These are phyloP conservation scores for Suhomyces wounanorum DNA, from an alignment of 1,139 yeast species.

Conservation along the genomic window DNA sequence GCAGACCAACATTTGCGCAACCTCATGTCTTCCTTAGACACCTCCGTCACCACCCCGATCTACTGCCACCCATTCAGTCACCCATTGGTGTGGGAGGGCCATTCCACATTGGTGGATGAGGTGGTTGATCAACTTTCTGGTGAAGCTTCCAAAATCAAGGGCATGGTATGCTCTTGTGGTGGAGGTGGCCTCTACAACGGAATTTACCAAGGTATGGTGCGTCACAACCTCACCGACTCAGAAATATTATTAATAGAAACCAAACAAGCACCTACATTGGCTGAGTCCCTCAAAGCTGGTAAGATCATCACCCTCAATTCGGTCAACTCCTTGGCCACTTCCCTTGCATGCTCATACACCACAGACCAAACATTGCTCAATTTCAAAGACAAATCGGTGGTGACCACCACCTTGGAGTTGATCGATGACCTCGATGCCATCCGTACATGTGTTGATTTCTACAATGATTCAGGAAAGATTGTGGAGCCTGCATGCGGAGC, in stretches of 20 bases:
- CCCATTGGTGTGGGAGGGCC: conserved; percentile 69
- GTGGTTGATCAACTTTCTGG: conserved; percentile 41
- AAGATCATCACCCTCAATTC: conserved; percentile 44
- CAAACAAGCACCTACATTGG: conserved; percentile 58
- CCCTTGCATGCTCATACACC: conserved; percentile 61
- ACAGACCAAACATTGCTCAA: conserved; percentile 48
- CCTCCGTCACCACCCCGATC: conserved; percentile 34
- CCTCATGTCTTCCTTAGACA: conserved; percentile 19
- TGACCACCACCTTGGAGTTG: conserved; percentile 44
- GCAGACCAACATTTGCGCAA: conserved; percentile 56
- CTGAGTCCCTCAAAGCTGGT: conserved; percentile 49
- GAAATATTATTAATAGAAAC: conserved; percentile 50
- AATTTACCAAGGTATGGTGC: conserved; percentile 53
- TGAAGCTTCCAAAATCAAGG: conserved; percentile 43
- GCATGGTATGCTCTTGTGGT: conserved; percentile 67
- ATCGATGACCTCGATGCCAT: conserved; percentile 60
- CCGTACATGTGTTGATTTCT: conserved; percentile 50
- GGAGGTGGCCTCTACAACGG: conserved; percentile 79
- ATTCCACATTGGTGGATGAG: conserved; percentile 61
- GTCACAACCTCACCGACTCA: conserved; percentile 30
- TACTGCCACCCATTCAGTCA: conserved; percentile 75
- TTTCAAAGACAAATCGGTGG: conserved; percentile 30
- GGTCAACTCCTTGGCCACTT: conserved; percentile 58
- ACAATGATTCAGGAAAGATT: conserved; percentile 49
- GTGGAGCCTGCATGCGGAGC: conserved; percentile 84